Evolutionary conservation across 352 stramenopile species (phyloP), one percentile per base, ranked within the genome.

Genomic region (Pythium scleroteichum): DNA sequence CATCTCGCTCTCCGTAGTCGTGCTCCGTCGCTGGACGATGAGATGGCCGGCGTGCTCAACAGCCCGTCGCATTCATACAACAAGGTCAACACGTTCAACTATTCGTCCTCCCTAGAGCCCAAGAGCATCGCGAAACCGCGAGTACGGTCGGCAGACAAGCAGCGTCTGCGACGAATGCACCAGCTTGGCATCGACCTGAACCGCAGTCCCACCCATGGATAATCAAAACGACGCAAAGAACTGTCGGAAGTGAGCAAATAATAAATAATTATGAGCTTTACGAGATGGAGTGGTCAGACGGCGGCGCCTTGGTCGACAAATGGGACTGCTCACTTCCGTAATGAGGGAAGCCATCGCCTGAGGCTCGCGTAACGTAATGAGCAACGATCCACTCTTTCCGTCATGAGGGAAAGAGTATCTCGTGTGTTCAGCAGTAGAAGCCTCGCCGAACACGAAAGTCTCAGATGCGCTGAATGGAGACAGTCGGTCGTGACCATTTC

Each of bases 41-140:
- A 59, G 2, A 59, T 66, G 32, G 50, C 59, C 23, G 59, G 59
- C 42, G 50, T 66, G 26, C 47, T 64, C 39, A 64, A 64, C 57
- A 64, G 57, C 46, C 57, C 57, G 22, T 64, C 57, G 4, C 54
- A 53, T 22, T 16, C 27, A 17, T 47, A 41, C 7, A 29, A 52
- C 26, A 27, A 27, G 16, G 35, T 38, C 3, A 40, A 40, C 38
- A n/a, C 51, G 6, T 40, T n/a, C 3, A 42, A 17, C 12, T 27
- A 54, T 12, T 57, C 50, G n/a, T 38, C 50, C 6, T 32, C 46
- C 4, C 24, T 46, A 35, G 47, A 51, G 22, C 57, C 57, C 1
- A 26, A 23, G 7, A 64, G 47, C 29, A 47, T 64, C 26, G 38
- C 47, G 17, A 64, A 64, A 33, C 56, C 56, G 17, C 56, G 56